phyloP scores from a whole-genome alignment of 192 early-diverging fungal genomes.

The Spinellus fusiger region DNA sequence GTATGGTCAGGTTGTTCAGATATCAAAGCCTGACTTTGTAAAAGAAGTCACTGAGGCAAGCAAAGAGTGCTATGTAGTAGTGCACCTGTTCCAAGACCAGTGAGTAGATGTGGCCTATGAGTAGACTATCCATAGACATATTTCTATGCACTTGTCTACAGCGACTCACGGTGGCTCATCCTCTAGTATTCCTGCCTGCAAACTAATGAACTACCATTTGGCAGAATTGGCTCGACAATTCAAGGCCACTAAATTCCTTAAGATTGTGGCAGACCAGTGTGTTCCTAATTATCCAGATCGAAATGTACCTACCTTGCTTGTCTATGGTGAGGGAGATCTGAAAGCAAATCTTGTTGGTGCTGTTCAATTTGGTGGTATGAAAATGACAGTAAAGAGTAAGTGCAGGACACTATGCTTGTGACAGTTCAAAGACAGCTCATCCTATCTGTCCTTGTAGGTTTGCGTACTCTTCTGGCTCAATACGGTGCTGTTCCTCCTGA shows the following conservation, averaged over 20 bases:
- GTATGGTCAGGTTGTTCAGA: slow-evolving; percentile 79
- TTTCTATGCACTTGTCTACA: too few species aligned
- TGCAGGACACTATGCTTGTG: background rate
- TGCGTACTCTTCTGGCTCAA: slow-evolving; percentile 28
- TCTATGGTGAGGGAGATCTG: slow-evolving; percentile 88
- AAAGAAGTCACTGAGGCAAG: slow-evolving; percentile 87
- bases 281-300: slow-evolving; percentile 93
- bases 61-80: slow-evolving; percentile 56
- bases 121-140: background rate
- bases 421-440: background rate
- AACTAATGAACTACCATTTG: slow-evolving; percentile 74
- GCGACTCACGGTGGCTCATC: background rate
- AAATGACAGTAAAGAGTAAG: slow-evolving; percentile 62
- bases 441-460: background rate
- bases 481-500: slow-evolving; percentile 35
- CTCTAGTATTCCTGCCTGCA: slow-evolving; percentile 71
- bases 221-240: slow-evolving; percentile 67
- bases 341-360: slow-evolving; percentile 79
- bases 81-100: slow-evolving; percentile 62
- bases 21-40: slow-evolving; percentile 91
- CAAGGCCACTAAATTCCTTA: slow-evolving; percentile 88
- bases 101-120: slow-evolving; percentile 18
- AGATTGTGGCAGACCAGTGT: slow-evolving; percentile 89
- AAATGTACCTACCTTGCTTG: slow-evolving; percentile 82
- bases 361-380: slow-evolving; percentile 72